phyloP scores from a whole-genome alignment of 345 rosid genomes.

The Populus deltoides region DNA sequence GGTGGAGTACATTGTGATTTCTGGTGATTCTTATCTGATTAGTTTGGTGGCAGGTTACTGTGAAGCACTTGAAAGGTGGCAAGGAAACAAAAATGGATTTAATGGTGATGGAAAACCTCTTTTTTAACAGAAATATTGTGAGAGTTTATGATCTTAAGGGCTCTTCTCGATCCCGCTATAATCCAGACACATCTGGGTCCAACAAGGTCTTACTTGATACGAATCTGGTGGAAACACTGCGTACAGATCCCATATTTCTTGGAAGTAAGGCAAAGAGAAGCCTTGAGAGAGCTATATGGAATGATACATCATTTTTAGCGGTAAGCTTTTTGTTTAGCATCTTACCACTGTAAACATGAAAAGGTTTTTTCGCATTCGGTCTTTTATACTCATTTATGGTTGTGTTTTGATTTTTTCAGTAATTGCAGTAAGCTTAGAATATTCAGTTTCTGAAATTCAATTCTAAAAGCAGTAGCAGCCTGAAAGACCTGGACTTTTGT shows the following conservation, averaged over 20 bases:
- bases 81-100: constrained; percentile 91
- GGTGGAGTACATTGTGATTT: neutral
- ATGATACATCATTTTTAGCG: constrained; percentile 85
- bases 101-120: constrained; percentile 99
- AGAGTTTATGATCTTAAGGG: constrained; percentile 94
- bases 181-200: constrained; percentile 70
- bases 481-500: neutral
- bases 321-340: constrained; percentile 45
- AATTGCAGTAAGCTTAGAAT: neutral
- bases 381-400: neutral
- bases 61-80: constrained; percentile 76
- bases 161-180: constrained; percentile 75
- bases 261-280: constrained; percentile 96
- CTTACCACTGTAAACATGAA: neutral
- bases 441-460: neutral
- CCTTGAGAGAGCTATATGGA: constrained; percentile 96
- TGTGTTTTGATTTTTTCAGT: neutral
- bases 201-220: constrained; percentile 79
- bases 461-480: neutral
- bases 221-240: constrained; percentile 74
- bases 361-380: neutral
- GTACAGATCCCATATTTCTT: constrained; percentile 84
- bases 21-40: constrained; percentile 10
- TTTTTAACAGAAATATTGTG: constrained; percentile 64
- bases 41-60: constrained; percentile 55